Evolutionary conservation across 768 basidiomycete species (phyloP).

Genomic region (Lentinula detonsa): DNA sequence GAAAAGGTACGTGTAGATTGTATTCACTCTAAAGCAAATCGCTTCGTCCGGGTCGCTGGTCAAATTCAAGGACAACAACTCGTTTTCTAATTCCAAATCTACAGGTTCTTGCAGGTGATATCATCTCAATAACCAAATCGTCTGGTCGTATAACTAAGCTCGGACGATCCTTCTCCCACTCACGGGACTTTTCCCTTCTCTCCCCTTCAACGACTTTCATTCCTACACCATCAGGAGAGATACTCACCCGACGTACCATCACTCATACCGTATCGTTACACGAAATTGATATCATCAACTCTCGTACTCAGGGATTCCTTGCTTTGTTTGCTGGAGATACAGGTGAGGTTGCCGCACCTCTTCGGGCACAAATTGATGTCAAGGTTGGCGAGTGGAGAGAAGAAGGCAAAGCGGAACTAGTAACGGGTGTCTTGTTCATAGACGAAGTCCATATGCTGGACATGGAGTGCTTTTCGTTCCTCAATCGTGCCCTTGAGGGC

Average conservation of each 20-base stretch:
- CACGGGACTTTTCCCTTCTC: conserved; percentile 58
- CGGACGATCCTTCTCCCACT: conserved; percentile 93
- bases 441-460: conserved; percentile 99
- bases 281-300: conserved; percentile 99
- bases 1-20: conserved; percentile 53
- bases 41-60: too few species aligned
- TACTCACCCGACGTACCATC: conserved; percentile 96
- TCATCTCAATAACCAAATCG: conserved; percentile 95
- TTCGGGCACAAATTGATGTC: conserved; percentile 93
- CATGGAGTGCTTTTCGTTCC: conserved; percentile 98
- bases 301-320: conserved; percentile 96
- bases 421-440: conserved; percentile 97
- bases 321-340: conserved; percentile 95
- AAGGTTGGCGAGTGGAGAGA: conserved; percentile 98
- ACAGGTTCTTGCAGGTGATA: conserved; percentile 83
- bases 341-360: conserved; percentile 96
- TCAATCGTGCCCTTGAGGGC: conserved; percentile 92
- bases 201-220: conserved; percentile 50
- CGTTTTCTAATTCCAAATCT: not conserved
- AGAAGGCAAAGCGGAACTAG: conserved; percentile 96
- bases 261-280: conserved; percentile 96
- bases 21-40: not conserved
- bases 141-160: conserved; percentile 96
- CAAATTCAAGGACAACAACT: too few species aligned
- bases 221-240: conserved; percentile 95